phyloP scores from a whole-genome alignment of 2,329 filamentous ascomycete genomes.

The Penicillium sp. region DNA sequence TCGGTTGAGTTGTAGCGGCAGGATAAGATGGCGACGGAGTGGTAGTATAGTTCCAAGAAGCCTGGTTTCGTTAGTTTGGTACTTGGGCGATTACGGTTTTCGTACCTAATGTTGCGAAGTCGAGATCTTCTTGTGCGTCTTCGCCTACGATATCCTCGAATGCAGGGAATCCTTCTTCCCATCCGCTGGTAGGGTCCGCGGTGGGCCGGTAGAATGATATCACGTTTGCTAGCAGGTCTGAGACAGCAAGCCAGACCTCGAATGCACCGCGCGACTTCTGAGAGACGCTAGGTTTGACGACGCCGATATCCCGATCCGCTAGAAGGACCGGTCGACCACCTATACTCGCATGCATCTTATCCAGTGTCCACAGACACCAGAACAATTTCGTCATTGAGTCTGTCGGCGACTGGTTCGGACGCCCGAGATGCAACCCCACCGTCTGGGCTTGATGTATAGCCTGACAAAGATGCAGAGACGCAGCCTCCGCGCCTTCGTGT shows the following conservation, averaged over 20 bases:
- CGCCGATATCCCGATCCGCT: slow-evolving; percentile 43
- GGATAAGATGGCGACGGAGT: slow-evolving; percentile 59
- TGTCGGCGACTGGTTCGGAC: slow-evolving; percentile 32
- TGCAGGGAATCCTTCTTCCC: slow-evolving; percentile 42
- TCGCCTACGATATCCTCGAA: slow-evolving; percentile 39
- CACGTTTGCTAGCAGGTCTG: slow-evolving; percentile 39
- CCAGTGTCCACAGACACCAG: slow-evolving; percentile 45
- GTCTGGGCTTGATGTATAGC: slow-evolving; percentile 46
- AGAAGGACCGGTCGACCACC: slow-evolving; percentile 43
- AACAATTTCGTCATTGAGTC: slow-evolving; percentile 38
- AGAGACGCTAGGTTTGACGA: slow-evolving; percentile 29
- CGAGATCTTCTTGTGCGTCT: slow-evolving; percentile 25
- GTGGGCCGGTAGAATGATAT: slow-evolving; percentile 45
- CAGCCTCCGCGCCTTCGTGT: slow-evolving; percentile 42
- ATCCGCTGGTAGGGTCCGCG: slow-evolving; percentile 36
- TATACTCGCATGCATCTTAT: slow-evolving; percentile 45
- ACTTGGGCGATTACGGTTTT: neutral
- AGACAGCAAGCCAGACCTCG: slow-evolving; percentile 41
- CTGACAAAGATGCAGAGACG: slow-evolving; percentile 42
- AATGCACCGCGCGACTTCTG: slow-evolving; percentile 29
- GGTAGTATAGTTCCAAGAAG: slow-evolving; percentile 59
- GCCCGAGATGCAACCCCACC: slow-evolving; percentile 41
- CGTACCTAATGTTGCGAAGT: slow-evolving; percentile 34
- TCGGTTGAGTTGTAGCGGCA: slow-evolving; percentile 50
- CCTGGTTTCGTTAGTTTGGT: slow-evolving; percentile 24